phyloP scores from a whole-genome alignment of 1,139 yeast genomes.

The Hanseniaspora gamundiae region DNA sequence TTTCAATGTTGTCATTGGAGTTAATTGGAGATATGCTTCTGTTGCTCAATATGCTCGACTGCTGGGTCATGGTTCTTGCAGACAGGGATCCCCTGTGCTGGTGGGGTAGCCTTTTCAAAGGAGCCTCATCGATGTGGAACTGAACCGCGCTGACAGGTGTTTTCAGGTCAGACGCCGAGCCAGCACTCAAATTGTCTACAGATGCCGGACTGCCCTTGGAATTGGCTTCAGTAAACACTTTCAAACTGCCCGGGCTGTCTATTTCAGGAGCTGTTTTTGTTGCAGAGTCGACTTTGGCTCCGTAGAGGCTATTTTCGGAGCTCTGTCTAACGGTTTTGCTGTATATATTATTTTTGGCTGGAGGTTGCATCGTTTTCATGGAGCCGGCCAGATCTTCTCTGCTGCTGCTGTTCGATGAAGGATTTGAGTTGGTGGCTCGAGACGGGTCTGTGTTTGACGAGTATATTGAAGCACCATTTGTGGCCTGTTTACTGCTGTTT shows the following conservation, averaged over 20 bases:
- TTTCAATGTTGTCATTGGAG: not conserved
- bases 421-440: too few species aligned
- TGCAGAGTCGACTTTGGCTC: not conserved
- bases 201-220: constrained; percentile 1
- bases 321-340: constrained; percentile 4
- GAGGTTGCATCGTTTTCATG: not conserved
- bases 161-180: constrained; percentile 3
- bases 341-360: constrained; percentile 5
- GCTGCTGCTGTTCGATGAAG: too few species aligned
- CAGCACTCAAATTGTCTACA: not conserved
- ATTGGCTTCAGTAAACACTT: not conserved
- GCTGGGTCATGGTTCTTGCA: constrained; percentile 24
- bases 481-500: not conserved
- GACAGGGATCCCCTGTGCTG: constrained; percentile 39
- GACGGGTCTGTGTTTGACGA: too few species aligned
- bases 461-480: not conserved
- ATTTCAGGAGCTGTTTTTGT: not conserved
- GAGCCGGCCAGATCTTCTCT: too few species aligned
- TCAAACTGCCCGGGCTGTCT: not conserved
- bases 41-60: not conserved
- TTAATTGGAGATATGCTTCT: not conserved
- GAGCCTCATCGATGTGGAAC: constrained; percentile 7
- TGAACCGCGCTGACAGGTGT: constrained; percentile 7
- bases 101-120: constrained; percentile 17
- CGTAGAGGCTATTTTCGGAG: constrained; percentile 6